phyloP scores from a whole-genome alignment of 2,329 filamentous ascomycete species.

The Triangularia setosa region DNA sequence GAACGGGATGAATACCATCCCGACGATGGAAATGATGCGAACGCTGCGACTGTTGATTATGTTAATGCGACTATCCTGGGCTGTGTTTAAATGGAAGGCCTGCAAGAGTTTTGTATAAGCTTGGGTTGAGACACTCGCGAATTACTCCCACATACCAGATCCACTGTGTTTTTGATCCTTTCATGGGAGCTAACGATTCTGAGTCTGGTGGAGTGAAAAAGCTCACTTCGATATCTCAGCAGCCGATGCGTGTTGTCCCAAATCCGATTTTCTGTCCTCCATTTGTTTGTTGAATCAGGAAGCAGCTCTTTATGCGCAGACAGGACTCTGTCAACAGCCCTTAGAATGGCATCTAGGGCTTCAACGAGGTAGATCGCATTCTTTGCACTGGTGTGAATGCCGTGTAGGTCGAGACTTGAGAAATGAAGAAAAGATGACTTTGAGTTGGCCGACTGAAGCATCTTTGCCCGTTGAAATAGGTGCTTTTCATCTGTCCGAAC shows the following conservation, averaged over 20 bases:
- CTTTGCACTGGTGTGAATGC: constrained; percentile 13
- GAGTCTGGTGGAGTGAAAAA: constrained; percentile 9
- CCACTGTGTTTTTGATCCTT: constrained; percentile 13
- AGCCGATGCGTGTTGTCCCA: constrained; percentile 7
- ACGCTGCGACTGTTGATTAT: constrained; percentile 14
- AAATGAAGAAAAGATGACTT: neutral
- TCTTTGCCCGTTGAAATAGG: neutral
- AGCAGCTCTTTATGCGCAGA: neutral
- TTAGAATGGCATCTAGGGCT: constrained; percentile 7
- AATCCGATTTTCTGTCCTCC: neutral
- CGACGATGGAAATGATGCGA: constrained; percentile 15
- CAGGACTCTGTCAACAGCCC: constrained; percentile 1
- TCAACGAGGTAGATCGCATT: constrained; percentile 13
- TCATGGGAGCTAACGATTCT: constrained; percentile 4
- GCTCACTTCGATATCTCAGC: constrained; percentile 2
- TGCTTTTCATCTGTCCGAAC: constrained; percentile 5
- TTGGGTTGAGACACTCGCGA: neutral
- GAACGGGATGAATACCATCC: constrained; percentile 16
- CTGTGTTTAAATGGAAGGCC: constrained; percentile 11
- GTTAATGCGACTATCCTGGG: constrained; percentile 9
- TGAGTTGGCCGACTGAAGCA: neutral
- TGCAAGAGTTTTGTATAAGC: neutral
- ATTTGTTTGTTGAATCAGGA: neutral
- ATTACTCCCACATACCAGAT: neutral
- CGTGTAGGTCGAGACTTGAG: constrained; percentile 8